Evolutionary conservation across 805 yeast species (phyloP).

Genomic region (Yamadazyma tumulicola): DNA sequence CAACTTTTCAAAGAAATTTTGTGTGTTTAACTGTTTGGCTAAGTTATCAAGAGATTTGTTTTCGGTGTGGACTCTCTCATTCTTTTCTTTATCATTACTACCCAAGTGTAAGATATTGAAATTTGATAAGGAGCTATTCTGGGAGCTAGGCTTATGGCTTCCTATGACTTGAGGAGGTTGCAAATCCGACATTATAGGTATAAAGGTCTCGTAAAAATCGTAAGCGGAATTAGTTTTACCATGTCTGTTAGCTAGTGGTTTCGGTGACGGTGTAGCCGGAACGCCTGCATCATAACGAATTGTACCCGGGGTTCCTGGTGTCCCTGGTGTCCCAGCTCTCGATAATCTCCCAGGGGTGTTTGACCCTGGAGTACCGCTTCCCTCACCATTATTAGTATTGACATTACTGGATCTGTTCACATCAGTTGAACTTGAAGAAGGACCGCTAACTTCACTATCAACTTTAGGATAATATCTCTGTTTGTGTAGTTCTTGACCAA

Average conservation of each 20-base stretch:
- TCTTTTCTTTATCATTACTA: neutral
- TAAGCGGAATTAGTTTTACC: slow-evolving; percentile 20
- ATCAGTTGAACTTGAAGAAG: neutral
- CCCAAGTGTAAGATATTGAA: neutral
- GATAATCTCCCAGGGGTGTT: neutral
- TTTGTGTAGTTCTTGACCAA: slow-evolving; percentile 35
- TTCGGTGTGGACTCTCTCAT: too few species aligned
- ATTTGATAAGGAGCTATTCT: slow-evolving; percentile 4
- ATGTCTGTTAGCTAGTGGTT: slow-evolving; percentile 4
- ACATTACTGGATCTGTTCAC: neutral
- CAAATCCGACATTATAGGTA: slow-evolving; percentile 27
- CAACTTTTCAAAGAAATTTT: slow-evolving; percentile 34
- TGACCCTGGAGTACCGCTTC: neutral
- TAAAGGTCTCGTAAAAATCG: slow-evolving; percentile 41
- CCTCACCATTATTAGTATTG: neutral
- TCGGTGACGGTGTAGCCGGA: neutral
- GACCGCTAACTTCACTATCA: neutral
- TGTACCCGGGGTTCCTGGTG: slow-evolving; percentile 6
- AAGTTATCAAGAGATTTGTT: slow-evolving; percentile 28
- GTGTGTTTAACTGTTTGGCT: slow-evolving; percentile 37
- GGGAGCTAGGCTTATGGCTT: slow-evolving; percentile 1
- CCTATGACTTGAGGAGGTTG: slow-evolving; percentile 1
- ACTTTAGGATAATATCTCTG: neutral
- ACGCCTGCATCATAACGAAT: neutral
- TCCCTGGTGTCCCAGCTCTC: slow-evolving; percentile 3